Conservation (phyloP, 2,329 filamentous ascomycete genomes). For the Trichoderma asperellum region DNA sequence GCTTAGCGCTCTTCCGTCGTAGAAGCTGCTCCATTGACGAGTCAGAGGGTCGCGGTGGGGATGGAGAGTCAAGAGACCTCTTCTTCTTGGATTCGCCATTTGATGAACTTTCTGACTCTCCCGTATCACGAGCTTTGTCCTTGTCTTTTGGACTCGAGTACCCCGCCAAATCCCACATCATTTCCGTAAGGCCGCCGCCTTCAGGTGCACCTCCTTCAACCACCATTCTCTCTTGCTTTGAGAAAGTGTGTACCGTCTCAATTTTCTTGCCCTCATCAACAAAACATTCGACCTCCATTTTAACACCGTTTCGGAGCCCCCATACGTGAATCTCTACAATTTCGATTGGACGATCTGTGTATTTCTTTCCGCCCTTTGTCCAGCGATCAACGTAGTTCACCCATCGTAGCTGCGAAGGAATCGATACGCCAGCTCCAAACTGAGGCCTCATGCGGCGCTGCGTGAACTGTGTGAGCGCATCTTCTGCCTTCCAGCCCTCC, state of each 20-base stretch:
- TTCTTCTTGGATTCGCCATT: constrained; percentile 34
- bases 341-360: constrained; percentile 81
- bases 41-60: neutral
- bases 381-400: constrained; percentile 87
- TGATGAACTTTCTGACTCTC: constrained; percentile 39
- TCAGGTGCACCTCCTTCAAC: constrained; percentile 62
- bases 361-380: constrained; percentile 74
- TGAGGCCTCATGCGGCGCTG: constrained; percentile 84
- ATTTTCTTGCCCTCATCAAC: constrained; percentile 89
- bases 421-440: constrained; percentile 88
- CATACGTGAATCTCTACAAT: constrained; percentile 88
- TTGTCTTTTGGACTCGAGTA: constrained; percentile 42
- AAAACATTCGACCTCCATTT: constrained; percentile 82
- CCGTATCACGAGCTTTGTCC: constrained; percentile 41
- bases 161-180: constrained; percentile 58
- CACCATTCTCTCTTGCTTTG: constrained; percentile 69
- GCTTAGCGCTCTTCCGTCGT: constrained; percentile 40
- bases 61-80: neutral
- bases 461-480: constrained; percentile 66
- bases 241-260: constrained; percentile 80
- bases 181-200: constrained; percentile 53
- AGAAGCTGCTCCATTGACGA: constrained; percentile 29
- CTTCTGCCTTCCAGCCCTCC: constrained; percentile 63
- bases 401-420: constrained; percentile 89
- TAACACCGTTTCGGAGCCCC: constrained; percentile 86